A percentile compares a stretch with the other conserved stretches of the same genome.
phyloP scores from a whole-genome alignment of 1,284 basidiomycete genomes.

The Coniferiporia sulphurascens region DNA sequence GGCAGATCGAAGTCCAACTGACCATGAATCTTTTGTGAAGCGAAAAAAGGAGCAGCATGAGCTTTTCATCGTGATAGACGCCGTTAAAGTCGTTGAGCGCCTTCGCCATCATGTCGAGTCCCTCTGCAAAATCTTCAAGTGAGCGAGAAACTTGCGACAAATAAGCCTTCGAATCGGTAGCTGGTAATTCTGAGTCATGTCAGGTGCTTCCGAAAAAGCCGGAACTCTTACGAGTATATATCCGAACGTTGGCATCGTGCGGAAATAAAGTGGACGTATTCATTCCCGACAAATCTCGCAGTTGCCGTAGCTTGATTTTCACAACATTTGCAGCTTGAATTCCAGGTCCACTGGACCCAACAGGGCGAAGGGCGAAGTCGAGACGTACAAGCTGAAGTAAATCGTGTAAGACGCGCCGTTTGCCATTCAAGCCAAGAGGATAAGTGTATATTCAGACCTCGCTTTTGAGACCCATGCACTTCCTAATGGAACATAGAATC shows the following conservation, averaged over 20 bases:
- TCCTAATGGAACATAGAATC: background rate
- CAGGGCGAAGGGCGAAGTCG: constrained; percentile 4
- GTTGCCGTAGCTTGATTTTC: background rate
- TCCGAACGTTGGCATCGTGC: background rate
- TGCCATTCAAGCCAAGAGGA: background rate
- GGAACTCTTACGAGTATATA: background rate
- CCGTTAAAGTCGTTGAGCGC: constrained; percentile 1
- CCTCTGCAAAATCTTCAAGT: background rate
- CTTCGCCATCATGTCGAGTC: background rate
- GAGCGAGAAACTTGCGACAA: background rate
- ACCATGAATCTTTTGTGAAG: constrained; percentile 1
- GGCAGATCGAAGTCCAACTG: background rate
- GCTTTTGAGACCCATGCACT: constrained; percentile 2
- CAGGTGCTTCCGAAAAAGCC: background rate
- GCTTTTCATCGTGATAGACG: constrained; percentile 6
- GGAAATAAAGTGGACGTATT: constrained; percentile 6
- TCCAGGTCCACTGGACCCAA: constrained; percentile 9
- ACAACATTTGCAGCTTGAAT: background rate
- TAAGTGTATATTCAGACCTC: background rate
- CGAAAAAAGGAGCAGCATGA: constrained; percentile 1
- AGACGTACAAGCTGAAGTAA: constrained; percentile 4
- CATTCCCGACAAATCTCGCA: background rate
- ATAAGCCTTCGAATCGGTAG: background rate
- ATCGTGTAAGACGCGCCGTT: background rate
- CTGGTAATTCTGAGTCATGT: background rate